phyloP scores from a whole-genome alignment of 495 filamentous ascomycete genomes.

The Aspergillus cristatus region DNA sequence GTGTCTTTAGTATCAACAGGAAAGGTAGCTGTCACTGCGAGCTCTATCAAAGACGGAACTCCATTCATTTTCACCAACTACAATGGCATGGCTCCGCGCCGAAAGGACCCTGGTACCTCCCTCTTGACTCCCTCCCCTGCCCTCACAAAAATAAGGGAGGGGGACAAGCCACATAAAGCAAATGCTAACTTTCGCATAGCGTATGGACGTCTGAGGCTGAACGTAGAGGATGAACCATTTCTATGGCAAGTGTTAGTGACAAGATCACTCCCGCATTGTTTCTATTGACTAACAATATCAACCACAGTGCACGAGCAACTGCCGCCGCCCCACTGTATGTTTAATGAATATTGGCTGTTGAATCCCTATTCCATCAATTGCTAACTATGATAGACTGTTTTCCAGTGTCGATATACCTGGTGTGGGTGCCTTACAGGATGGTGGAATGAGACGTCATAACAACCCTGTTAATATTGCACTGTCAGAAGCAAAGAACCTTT shows the following conservation, averaged over 20 bases:
- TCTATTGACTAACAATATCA: conserved; percentile 1
- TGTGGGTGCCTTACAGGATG: conserved; percentile 16
- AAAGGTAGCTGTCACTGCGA: conserved; percentile 9
- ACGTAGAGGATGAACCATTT: conserved; percentile 7
- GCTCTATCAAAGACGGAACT: conserved; percentile 4
- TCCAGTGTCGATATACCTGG: conserved; percentile 9
- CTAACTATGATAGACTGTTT: conserved; percentile 3
- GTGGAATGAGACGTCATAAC: conserved; percentile 22
- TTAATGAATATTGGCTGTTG: too few species aligned
- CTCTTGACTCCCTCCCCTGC: background rate
- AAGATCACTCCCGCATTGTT: conserved; percentile 3
- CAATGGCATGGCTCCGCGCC: conserved; percentile 6
- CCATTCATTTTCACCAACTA: conserved; percentile 12
- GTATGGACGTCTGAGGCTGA: conserved; percentile 8
- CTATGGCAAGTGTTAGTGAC: conserved; percentile 11
- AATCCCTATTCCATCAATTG: background rate
- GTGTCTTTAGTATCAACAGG: conserved; percentile 2
- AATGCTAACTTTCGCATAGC: conserved; percentile 2
- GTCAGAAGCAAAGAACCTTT: too few species aligned
- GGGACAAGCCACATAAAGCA: too few species aligned
- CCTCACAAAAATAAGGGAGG: background rate
- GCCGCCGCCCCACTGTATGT: conserved; percentile 15
- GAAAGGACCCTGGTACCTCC: conserved; percentile 6
- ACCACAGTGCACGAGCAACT: conserved; percentile 14
- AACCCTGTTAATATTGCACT: conserved; percentile 24